Base-by-base conservation (phyloP, 495 filamentous ascomycete species). In the Amniculicola lignicola region DNA sequence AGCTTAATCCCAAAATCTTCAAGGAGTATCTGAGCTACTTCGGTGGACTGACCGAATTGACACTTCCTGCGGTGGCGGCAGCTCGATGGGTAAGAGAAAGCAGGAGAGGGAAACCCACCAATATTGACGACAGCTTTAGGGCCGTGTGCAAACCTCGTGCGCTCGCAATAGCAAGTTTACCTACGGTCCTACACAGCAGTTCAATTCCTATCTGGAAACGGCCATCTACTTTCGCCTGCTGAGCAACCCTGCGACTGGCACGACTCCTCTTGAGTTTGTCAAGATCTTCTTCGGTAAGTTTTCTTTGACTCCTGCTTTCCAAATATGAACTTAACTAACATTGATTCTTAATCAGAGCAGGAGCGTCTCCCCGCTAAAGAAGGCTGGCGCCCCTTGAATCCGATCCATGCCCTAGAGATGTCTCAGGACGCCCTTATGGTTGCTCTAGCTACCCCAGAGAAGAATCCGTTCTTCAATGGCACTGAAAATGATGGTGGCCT, bases 321-420 rank as follows among this genome's bases (percentile, higher is more conserved):
- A 35, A 50, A 18, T 7, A 6, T n/a, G n/a, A 46, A 12, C 10
- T n/a, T 2, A 28, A 28, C 4, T 22, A 12, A 46, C 10, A 12
- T 29, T 9, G 21, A 49, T 33, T 19, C 16, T 7, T 28, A 55
- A n/a, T n/a, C n/a, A n/a, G 59, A 54, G 35, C 14, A 68, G 21
- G 66, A 68, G 48, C 51, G 55, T 4, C 54, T 68, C 31, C 66
- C 66, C 16, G 63, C 43, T 24, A 48, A 55, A 3, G 46, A 61
- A 24, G 66, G 66, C 28, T 68, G 66, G 66, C 35, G 55, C 4
- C 57, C 50, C 11, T 11, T 29, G 2, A 38, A 19, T n/a, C 33
- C 37, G 2, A 50, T 61, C 21, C 21, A 16, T 11, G 51, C 19
- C 36, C 18, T 51, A 11, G 2, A 24, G 3, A n/a, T 61, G 2